A percentile compares a stretch with the other conserved stretches of the same genome.
phyloP scores from a whole-genome alignment of 2,329 filamentous ascomycete genomes.

The Neoarthrinium moseri region DNA sequence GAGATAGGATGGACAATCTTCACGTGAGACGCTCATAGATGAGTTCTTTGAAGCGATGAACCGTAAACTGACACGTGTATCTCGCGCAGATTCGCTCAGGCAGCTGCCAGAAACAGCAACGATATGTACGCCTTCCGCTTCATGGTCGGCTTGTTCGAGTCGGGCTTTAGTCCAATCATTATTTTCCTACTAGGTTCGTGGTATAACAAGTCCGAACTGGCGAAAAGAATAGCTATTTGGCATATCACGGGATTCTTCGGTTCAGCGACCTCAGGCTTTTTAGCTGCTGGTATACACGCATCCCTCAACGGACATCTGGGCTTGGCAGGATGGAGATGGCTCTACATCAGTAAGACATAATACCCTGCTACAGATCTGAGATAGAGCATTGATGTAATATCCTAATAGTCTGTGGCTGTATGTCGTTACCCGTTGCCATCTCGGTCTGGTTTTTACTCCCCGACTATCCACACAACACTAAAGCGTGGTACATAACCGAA shows the following conservation, averaged over 20 bases:
- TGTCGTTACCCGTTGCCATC: slow-evolving; percentile 26
- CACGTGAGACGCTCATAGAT: slow-evolving; percentile 12
- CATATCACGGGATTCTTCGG: slow-evolving; percentile 25
- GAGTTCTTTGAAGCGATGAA: too few relatives aligned
- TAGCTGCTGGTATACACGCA: slow-evolving; percentile 28
- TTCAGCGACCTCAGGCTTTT: slow-evolving; percentile 24
- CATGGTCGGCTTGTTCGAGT: slow-evolving; percentile 30
- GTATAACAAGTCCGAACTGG: slow-evolving; percentile 27
- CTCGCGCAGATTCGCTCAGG: slow-evolving; percentile 27
- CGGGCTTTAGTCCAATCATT: slow-evolving; percentile 25
- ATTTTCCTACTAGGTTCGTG: slow-evolving; percentile 29
- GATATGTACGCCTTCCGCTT: slow-evolving; percentile 32
- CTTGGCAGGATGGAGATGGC: slow-evolving; percentile 31
- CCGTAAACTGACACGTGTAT: too few relatives aligned
- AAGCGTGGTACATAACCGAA: slow-evolving; percentile 23
- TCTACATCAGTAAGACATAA: slow-evolving; percentile 23
- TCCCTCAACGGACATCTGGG: slow-evolving; percentile 26
- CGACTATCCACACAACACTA: slow-evolving; percentile 25
- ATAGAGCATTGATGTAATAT: neutral
- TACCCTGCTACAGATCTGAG: too few relatives aligned
- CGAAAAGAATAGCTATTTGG: slow-evolving; percentile 25
- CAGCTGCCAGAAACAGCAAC: slow-evolving; percentile 16
- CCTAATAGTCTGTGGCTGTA: slow-evolving; percentile 17
- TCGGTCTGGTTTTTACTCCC: slow-evolving; percentile 25
- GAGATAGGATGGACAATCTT: slow-evolving; percentile 15